phyloP scores from a whole-genome alignment of 2,329 filamentous ascomycete genomes.

The Clarireedia hainanense region DNA sequence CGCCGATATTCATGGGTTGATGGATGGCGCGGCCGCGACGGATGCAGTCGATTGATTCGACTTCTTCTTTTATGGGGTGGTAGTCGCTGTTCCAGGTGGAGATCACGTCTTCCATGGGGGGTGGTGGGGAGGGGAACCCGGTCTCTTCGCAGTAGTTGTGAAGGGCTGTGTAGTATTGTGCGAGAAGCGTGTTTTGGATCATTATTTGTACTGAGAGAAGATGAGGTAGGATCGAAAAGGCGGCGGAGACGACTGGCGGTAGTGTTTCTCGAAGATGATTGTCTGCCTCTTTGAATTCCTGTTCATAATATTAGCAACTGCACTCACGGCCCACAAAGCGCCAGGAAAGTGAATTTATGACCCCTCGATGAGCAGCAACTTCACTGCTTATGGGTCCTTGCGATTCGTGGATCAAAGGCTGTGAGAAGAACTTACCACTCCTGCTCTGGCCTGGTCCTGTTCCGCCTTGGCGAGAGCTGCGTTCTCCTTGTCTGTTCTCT shows the following conservation, averaged over 20 bases:
- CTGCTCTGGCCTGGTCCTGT: slow-evolving; percentile 56
- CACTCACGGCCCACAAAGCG: slow-evolving; percentile 9
- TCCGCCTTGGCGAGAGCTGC: slow-evolving; percentile 62
- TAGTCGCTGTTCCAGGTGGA: slow-evolving; percentile 57
- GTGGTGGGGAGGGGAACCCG: slow-evolving; percentile 62
- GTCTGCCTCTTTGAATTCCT: slow-evolving; percentile 70
- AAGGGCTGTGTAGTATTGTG: slow-evolving; percentile 68
- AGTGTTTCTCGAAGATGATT: slow-evolving; percentile 64
- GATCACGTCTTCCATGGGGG: slow-evolving; percentile 64
- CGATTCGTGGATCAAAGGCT: neutral
- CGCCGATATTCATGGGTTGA: slow-evolving; percentile 36
- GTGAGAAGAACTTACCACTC: slow-evolving; percentile 42
- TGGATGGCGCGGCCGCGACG: slow-evolving; percentile 59
- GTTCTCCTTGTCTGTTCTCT: slow-evolving; percentile 66
- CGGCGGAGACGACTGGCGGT: slow-evolving; percentile 61
- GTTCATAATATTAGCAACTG: slow-evolving; percentile 12
- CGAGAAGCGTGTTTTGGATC: slow-evolving; percentile 71
- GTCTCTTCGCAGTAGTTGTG: slow-evolving; percentile 65
- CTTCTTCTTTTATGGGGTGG: slow-evolving; percentile 53
- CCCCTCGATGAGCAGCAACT: too few species aligned
- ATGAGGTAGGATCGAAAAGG: slow-evolving; percentile 66
- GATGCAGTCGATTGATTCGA: slow-evolving; percentile 58
- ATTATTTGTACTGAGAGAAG: slow-evolving; percentile 63
- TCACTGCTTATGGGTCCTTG: too few species aligned
- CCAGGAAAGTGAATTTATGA: neutral